phyloP scores from a whole-genome alignment of 2,329 filamentous ascomycete genomes.

The Cryphonectria naterciae region DNA sequence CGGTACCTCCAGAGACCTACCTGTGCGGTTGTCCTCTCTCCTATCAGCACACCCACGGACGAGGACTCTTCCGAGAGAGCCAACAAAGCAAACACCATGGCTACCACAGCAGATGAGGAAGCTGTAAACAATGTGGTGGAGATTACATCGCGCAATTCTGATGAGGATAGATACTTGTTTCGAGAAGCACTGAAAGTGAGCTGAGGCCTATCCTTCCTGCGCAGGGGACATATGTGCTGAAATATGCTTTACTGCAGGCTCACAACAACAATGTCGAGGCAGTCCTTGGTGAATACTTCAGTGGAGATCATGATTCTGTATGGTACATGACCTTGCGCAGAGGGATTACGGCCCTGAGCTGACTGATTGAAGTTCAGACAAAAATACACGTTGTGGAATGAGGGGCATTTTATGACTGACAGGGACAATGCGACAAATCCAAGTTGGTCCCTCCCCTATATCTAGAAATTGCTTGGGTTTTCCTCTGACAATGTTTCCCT shows the following conservation, averaged over 20 bases:
- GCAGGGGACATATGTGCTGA: conserved; percentile 8
- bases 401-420: conserved; percentile 25
- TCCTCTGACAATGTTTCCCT: conserved; percentile 1
- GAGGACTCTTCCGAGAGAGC: not conserved
- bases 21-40: not conserved
- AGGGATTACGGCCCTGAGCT: not conserved
- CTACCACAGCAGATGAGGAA: not conserved
- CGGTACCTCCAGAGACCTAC: not conserved
- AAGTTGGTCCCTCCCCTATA: conserved; percentile 19
- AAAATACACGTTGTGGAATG: conserved; percentile 23
- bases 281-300: conserved; percentile 58
- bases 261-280: conserved; percentile 52
- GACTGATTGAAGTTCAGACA: conserved; percentile 21
- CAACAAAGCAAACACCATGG: not conserved
- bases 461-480: not conserved
- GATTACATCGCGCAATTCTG: not conserved
- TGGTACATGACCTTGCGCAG: not conserved
- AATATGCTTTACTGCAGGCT: conserved; percentile 35
- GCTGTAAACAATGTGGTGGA: conserved; percentile 3
- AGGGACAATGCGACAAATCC: conserved; percentile 24
- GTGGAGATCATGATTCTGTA: conserved; percentile 49
- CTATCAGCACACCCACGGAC: not conserved
- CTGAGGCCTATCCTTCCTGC: conserved; percentile 12
- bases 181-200: conserved; percentile 15
- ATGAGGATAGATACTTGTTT: conserved; percentile 9